Percentiles rank a stretch among this genome's conserved stretches.
Conservation (phyloP, 768 basidiomycete genomes). For the Kwoniella pini region DNA sequence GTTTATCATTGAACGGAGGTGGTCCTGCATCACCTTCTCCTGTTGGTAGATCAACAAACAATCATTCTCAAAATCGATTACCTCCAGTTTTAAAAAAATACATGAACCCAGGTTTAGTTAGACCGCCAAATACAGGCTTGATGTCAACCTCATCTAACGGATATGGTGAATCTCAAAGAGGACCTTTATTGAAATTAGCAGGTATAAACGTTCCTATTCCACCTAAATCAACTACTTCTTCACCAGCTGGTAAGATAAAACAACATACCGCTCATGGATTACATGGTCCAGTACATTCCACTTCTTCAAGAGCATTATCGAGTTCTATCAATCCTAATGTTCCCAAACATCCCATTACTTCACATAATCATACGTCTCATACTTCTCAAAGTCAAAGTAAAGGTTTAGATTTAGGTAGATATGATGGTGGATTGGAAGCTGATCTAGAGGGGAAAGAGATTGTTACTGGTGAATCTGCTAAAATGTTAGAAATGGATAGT, state of each 20-base stretch:
- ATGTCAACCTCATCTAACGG: conserved; percentile 7
- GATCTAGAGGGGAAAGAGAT: conserved; percentile 68
- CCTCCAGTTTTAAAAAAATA: conserved; percentile 48
- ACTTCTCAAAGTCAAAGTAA: conserved; percentile 7
- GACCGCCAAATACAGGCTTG: conserved; percentile 46
- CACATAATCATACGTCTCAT: neutral
- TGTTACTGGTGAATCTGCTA: conserved; percentile 74
- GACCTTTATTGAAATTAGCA: conserved; percentile 49
- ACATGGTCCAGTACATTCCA: conserved; percentile 55
- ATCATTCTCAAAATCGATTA: conserved; percentile 31
- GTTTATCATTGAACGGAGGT: conserved; percentile 20
- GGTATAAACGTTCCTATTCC: conserved; percentile 44
- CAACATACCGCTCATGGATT: conserved; percentile 54
- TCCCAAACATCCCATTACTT: conserved; percentile 12
- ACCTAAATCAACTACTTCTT: conserved; percentile 9
- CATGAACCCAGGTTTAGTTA: conserved; percentile 47
- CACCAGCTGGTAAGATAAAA: conserved; percentile 27
- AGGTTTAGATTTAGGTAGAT: conserved; percentile 63
- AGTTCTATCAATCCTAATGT: conserved; percentile 24
- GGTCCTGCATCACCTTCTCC: conserved; percentile 22
- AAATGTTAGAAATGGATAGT: conserved; percentile 80
- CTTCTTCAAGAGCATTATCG: conserved; percentile 40
- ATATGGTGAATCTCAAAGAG: conserved; percentile 32
- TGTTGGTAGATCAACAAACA: conserved; percentile 6
- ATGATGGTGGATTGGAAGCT: conserved; percentile 94